Percentiles rank a stretch among this genome's conserved stretches.
These are phyloP conservation scores for Nakazawaea molendinolei DNA, from an alignment of 805 yeast genomes.

Conservation along the genomic window DNA sequence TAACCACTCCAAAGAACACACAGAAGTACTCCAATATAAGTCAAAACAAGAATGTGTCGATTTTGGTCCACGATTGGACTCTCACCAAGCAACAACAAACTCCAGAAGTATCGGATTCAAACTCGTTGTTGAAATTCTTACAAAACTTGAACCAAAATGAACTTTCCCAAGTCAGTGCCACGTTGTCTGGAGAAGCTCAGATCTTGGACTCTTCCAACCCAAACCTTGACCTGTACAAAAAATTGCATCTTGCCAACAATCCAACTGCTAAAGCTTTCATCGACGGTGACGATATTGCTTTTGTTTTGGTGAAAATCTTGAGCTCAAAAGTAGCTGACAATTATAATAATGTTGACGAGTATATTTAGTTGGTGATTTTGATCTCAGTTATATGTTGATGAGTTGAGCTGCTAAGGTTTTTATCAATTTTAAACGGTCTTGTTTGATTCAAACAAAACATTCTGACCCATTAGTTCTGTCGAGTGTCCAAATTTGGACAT, in stretches of 20 bases:
- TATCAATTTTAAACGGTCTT: too few relatives aligned
- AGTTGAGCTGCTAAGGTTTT: too few relatives aligned
- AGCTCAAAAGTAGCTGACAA: constrained; percentile 77
- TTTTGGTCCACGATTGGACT: constrained; percentile 89
- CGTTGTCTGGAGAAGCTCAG: constrained; percentile 66
- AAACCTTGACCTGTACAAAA: constrained; percentile 54
- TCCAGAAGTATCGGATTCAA: constrained; percentile 22
- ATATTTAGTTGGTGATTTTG: constrained; percentile 13
- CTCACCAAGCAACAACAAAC: constrained; percentile 38
- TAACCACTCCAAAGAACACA: constrained; percentile 68
- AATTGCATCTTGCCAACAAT: constrained; percentile 51
- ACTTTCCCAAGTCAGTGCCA: constrained; percentile 73
- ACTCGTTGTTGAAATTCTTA: constrained; percentile 52
- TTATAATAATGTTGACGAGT: constrained; percentile 46
- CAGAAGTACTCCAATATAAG: constrained; percentile 66
- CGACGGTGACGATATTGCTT: constrained; percentile 54
- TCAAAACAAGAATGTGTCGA: constrained; percentile 70
- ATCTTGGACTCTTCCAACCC: constrained; percentile 39
- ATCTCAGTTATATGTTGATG: too few relatives aligned
- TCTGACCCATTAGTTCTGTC: too few relatives aligned
- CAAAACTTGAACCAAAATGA: constrained; percentile 76
- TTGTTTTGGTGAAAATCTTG: constrained; percentile 57
- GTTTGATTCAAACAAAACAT: too few relatives aligned
- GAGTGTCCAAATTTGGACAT: too few relatives aligned
- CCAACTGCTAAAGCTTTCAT: constrained; percentile 69